A percentile compares a stretch with the other conserved stretches of the same genome.
These are phyloP conservation scores for Neoboletus brunneissimus DNA, from an alignment of 768 basidiomycete species.

Conservation along the genomic window DNA sequence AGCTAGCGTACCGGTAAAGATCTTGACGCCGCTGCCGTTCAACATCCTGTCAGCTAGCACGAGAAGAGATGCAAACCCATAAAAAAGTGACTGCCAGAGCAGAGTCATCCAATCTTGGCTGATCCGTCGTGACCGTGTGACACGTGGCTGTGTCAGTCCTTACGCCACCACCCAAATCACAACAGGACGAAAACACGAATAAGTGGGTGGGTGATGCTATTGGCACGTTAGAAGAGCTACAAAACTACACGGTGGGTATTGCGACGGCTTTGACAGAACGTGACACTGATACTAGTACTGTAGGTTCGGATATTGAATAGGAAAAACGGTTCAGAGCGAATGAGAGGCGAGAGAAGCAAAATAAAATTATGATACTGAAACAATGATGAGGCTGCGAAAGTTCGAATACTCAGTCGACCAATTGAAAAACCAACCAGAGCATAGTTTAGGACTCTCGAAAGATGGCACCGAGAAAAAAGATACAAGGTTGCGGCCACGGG, in stretches of 20 bases:
- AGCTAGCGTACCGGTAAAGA: slow-evolving; percentile 51
- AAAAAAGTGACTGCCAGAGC: slow-evolving; percentile 16
- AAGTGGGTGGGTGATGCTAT: background rate
- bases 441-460: slow-evolving; percentile 21
- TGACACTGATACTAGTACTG: slow-evolving; percentile 34
- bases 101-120: background rate
- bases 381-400: slow-evolving; percentile 22
- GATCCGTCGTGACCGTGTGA: slow-evolving; percentile 18
- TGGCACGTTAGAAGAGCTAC: slow-evolving; percentile 23
- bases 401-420: slow-evolving; percentile 25
- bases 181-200: background rate
- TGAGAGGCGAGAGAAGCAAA: slow-evolving; percentile 20
- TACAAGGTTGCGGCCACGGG: slow-evolving; percentile 15
- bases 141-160: slow-evolving; percentile 15
- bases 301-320: slow-evolving; percentile 19
- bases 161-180: background rate
- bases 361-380: slow-evolving; percentile 32
- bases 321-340: slow-evolving; percentile 14
- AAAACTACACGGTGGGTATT: slow-evolving; percentile 39
- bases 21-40: slow-evolving; percentile 56
- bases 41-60: slow-evolving; percentile 39
- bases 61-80: slow-evolving; percentile 13
- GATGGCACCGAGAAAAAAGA: slow-evolving; percentile 10
- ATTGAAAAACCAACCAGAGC: slow-evolving; percentile 20
- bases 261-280: slow-evolving; percentile 24